phyloP scores from a whole-genome alignment of 2,329 filamentous ascomycete genomes.

The Colletotrichum sp. region DNA sequence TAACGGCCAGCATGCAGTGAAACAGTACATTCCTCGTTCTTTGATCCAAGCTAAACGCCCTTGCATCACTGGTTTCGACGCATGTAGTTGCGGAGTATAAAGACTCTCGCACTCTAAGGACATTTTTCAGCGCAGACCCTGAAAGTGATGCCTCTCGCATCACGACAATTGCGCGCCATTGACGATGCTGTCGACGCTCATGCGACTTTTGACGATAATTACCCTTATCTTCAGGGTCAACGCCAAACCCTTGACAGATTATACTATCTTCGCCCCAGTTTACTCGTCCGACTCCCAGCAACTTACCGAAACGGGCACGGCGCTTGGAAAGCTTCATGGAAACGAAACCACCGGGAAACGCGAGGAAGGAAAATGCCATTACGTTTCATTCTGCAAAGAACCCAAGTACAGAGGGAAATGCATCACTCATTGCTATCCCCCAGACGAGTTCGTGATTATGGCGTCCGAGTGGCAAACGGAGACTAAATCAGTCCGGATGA shows the following conservation, averaged over 20 bases:
- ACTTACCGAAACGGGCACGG: neutral
- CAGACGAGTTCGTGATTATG: neutral
- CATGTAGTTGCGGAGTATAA: neutral
- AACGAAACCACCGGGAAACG: neutral
- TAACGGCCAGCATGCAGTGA: neutral
- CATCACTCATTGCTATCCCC: neutral
- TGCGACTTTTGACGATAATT: neutral
- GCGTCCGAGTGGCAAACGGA: neutral
- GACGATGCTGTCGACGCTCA: neutral
- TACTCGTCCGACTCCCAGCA: neutral
- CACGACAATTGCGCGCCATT: neutral
- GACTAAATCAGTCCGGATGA: neutral
- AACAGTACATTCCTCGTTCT: neutral
- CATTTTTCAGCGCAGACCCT: neutral
- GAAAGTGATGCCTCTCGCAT: neutral
- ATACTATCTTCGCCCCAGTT: neutral
- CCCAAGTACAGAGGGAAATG: neutral
- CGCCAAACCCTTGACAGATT: neutral
- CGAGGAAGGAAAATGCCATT: neutral
- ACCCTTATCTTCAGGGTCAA: neutral
- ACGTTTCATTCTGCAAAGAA: neutral
- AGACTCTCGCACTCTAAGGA: neutral
- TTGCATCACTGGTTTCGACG: neutral
- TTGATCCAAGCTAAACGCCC: neutral
- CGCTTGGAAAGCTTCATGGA: neutral